A percentile compares a stretch with the other conserved stretches of the same genome.
phyloP scores from a whole-genome alignment of 2,329 filamentous ascomycete species.

The Colletotrichum cordylinicola region DNA sequence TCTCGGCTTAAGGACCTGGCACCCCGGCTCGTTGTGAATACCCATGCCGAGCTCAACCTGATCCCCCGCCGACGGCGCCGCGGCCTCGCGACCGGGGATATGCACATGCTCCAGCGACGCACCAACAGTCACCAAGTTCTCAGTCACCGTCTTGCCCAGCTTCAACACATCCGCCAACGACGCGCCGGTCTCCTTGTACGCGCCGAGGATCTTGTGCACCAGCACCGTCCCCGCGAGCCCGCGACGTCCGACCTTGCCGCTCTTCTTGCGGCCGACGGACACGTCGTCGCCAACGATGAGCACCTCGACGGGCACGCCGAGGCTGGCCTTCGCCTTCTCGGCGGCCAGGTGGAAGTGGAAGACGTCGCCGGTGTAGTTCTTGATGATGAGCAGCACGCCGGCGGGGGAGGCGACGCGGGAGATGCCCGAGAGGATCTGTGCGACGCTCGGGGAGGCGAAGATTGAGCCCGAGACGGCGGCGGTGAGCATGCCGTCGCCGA shows the following conservation, averaged over 20 bases:
- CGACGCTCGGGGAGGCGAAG: constrained; percentile 68
- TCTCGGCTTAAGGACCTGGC: constrained; percentile 50
- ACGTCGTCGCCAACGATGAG: constrained; percentile 65
- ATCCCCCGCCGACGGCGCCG: constrained; percentile 42
- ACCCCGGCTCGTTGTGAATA: constrained; percentile 71
- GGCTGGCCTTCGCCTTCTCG: constrained; percentile 30
- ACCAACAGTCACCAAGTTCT: constrained; percentile 58
- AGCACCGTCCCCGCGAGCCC: constrained; percentile 72
- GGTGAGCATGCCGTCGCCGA: constrained; percentile 66
- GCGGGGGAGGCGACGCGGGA: constrained; percentile 59
- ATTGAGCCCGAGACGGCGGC: constrained; percentile 71
- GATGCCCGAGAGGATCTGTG: constrained; percentile 66
- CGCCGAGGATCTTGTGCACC: constrained; percentile 70
- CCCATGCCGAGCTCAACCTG: constrained; percentile 77
- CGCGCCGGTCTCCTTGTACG: constrained; percentile 42
- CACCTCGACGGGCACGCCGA: constrained; percentile 8
- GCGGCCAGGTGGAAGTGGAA: constrained; percentile 55
- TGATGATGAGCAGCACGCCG: constrained; percentile 69
- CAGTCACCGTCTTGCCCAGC: constrained; percentile 48
- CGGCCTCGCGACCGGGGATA: constrained; percentile 51
- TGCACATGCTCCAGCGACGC: constrained; percentile 59
- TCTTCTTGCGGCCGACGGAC: constrained; percentile 64
- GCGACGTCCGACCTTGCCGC: constrained; percentile 70
- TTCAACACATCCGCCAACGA: constrained; percentile 47
- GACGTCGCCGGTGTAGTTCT: constrained; percentile 69